These are phyloP conservation scores for Plenodomus biglobosus DNA, from an alignment of 2,329 filamentous ascomycete genomes.

Conservation along the genomic window DNA sequence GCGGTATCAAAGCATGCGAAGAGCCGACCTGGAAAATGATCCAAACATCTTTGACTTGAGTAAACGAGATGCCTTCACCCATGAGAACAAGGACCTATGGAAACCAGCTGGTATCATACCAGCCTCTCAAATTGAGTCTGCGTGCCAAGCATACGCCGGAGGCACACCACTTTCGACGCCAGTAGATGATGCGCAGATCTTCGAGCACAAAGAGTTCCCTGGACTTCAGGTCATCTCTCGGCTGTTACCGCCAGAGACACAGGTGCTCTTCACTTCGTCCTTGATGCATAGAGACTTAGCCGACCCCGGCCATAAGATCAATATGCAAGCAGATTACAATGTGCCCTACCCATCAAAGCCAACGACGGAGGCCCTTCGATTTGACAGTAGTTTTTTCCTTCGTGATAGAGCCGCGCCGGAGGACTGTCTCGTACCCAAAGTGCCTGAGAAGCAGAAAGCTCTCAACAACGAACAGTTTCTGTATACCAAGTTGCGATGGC, in stretches of 20 bases:
- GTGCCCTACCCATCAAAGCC: conserved; percentile 59
- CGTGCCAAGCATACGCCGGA: conserved; percentile 37
- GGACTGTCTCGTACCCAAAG: conserved; percentile 58
- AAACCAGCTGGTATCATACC: conserved; percentile 29
- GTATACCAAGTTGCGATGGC: conserved; percentile 83
- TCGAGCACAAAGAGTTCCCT: conserved; percentile 43
- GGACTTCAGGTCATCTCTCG: conserved; percentile 75
- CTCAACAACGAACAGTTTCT: conserved; percentile 72
- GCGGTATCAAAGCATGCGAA: conserved; percentile 62
- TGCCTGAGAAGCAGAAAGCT: conserved; percentile 70
- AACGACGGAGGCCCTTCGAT: conserved; percentile 38
- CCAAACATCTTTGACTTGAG: conserved; percentile 48
- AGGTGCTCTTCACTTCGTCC: conserved; percentile 69
- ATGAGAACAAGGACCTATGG: conserved; percentile 37
- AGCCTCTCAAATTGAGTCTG: conserved; percentile 30
- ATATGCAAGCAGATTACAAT: conserved; percentile 78
- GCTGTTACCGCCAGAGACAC: conserved; percentile 70
- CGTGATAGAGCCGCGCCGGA: conserved; percentile 31
- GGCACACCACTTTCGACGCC: conserved; percentile 22
- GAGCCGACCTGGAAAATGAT: conserved; percentile 54
- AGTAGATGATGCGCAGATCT: conserved; percentile 33
- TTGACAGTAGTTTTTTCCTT: conserved; percentile 38
- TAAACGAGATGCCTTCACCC: conserved; percentile 32
- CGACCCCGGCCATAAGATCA: conserved; percentile 76
- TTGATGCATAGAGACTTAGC: conserved; percentile 78